phyloP scores from a whole-genome alignment of 2,329 filamentous ascomycete species.

The Nigrograna mackinnonii region DNA sequence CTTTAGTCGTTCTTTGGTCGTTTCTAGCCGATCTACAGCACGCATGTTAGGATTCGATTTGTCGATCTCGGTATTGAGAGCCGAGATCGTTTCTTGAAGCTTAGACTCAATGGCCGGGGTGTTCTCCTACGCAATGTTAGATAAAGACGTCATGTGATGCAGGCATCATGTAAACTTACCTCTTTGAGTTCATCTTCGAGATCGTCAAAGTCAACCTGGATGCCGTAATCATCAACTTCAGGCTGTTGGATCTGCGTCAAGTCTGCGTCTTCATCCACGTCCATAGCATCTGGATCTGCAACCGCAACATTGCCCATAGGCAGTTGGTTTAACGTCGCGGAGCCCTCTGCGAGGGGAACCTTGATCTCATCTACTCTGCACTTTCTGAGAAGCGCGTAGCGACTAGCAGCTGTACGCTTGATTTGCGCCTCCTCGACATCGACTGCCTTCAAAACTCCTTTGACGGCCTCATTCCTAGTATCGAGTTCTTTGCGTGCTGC shows the following conservation, averaged over 20 bases:
- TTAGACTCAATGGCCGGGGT: constrained; percentile 73
- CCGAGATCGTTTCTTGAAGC: constrained; percentile 76
- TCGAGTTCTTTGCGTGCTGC: constrained; percentile 79
- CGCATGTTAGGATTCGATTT: constrained; percentile 98
- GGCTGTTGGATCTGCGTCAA: constrained; percentile 56
- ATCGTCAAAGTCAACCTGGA: constrained; percentile 81
- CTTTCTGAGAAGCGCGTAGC: constrained; percentile 81
- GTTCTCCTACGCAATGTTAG: constrained; percentile 56
- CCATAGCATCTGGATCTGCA: constrained; percentile 85
- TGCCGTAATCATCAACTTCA: constrained; percentile 85
- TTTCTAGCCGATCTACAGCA: constrained; percentile 87
- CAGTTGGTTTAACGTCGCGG: constrained; percentile 73
- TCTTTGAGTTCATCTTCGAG: constrained; percentile 76
- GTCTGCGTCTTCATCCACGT: constrained; percentile 78
- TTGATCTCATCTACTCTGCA: constrained; percentile 94
- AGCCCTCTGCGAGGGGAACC: constrained; percentile 76
- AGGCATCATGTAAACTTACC: not conserved
- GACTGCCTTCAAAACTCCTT: constrained; percentile 74
- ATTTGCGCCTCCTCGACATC: constrained; percentile 80
- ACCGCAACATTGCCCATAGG: constrained; percentile 80
- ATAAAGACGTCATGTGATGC: not conserved
- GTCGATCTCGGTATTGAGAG: constrained; percentile 78
- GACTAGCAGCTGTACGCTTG: constrained; percentile 80
- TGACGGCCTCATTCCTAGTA: constrained; percentile 82
- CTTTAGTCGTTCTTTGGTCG: constrained; percentile 80